Conservation (phyloP, 1,284 basidiomycete genomes). For the Inonotus hispidus region DNA sequence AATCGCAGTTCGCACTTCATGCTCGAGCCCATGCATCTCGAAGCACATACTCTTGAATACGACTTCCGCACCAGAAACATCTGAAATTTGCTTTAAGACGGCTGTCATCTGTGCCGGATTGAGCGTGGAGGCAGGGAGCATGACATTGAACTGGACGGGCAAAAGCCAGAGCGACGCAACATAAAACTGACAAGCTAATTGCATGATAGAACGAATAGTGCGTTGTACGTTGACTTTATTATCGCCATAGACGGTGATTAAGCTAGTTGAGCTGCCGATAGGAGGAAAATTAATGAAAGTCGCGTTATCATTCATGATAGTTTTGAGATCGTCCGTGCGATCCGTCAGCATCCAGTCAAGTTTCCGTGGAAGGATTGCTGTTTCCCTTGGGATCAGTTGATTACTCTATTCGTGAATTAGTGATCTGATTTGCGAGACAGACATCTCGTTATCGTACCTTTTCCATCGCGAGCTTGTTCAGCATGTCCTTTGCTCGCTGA, state of each 20-base stretch:
- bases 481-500: constrained; percentile 92
- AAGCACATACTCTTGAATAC: constrained; percentile 98
- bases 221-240: constrained; percentile 93
- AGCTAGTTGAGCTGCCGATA: constrained; percentile 84
- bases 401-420: constrained; percentile 61
- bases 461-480: constrained; percentile 79
- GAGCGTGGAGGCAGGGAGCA: constrained; percentile 77
- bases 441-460: constrained; percentile 53
- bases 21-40: constrained; percentile 94
- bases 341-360: constrained; percentile 98
- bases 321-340: constrained; percentile 83
- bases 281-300: constrained; percentile 94
- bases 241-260: constrained; percentile 94
- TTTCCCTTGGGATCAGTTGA: constrained; percentile 87
- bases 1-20: constrained; percentile 85
- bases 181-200: constrained; percentile 92
- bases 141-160: constrained; percentile 88
- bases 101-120: constrained; percentile 83
- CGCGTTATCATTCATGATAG: constrained; percentile 93
- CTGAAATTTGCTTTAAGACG: constrained; percentile 83
- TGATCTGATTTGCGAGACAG: neutral
- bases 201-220: constrained; percentile 94
- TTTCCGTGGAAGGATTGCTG: constrained; percentile 92
- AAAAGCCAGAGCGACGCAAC: constrained; percentile 95
- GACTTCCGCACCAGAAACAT: constrained; percentile 86